Conservation (phyloP, 1,139 yeast species). For the Entelexis sorbosivorans region DNA sequence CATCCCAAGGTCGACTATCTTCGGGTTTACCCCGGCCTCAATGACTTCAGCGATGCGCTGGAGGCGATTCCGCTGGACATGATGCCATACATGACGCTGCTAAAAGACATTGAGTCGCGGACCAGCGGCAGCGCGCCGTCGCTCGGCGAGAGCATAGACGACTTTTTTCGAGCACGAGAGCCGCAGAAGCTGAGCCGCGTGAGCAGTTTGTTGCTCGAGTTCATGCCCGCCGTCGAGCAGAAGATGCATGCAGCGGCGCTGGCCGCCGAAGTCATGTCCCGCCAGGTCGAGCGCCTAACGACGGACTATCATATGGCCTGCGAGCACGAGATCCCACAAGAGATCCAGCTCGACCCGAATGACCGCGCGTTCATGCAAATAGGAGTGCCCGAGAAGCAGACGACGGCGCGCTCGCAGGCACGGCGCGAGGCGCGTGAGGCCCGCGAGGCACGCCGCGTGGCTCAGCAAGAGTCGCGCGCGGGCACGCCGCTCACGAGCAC, state of each 20-base stretch:
- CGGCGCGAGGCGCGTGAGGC: constrained; percentile 83
- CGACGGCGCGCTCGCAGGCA: constrained; percentile 65
- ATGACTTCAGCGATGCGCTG: constrained; percentile 82
- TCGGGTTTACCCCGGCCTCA: constrained; percentile 55
- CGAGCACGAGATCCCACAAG: constrained; percentile 61
- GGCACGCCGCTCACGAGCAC: constrained; percentile 13
- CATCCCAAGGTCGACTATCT: constrained; percentile 21
- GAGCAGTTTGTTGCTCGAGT: constrained; percentile 36
- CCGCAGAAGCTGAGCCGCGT: constrained; percentile 30
- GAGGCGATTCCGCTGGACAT: constrained; percentile 83
- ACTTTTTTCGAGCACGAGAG: constrained; percentile 39
- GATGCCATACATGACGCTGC: constrained; percentile 71
- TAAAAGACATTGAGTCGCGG: constrained; percentile 91
- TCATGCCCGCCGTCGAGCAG: constrained; percentile 89
- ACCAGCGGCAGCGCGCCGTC: constrained; percentile 67
- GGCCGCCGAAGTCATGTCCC: constrained; percentile 66
- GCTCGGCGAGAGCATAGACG: constrained; percentile 47
- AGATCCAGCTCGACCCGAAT: constrained; percentile 51
- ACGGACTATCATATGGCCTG: constrained; percentile 66
- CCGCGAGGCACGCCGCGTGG: constrained; percentile 18
- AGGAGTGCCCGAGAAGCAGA: constrained; percentile 28
- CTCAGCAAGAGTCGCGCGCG: constrained; percentile 18
- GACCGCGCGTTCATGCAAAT: constrained; percentile 63
- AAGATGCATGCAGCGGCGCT: constrained; percentile 95
- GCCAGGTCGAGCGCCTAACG: constrained; percentile 63